Percentiles rank a stretch among this genome's conserved stretches.
Conservation (phyloP, 2,329 filamentous ascomycete genomes). For the Arthrocladium fulminans region DNA sequence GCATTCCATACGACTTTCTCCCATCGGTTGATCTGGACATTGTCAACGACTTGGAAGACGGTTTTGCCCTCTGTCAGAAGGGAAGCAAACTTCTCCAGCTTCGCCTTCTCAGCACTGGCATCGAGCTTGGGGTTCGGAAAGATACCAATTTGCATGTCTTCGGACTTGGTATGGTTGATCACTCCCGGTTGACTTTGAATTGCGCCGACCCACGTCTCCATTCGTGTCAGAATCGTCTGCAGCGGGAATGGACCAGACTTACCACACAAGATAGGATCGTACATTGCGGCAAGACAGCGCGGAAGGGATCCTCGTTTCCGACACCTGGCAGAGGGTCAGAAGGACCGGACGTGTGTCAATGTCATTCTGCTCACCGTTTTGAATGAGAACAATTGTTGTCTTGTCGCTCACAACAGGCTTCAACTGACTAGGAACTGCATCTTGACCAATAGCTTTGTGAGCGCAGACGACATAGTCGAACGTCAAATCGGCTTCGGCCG, state of each 20-base stretch:
- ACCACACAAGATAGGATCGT: constrained; percentile 37
- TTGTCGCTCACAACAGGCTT: constrained; percentile 30
- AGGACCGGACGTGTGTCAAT: too few species aligned
- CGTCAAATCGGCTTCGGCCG: constrained; percentile 26
- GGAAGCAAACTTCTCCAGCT: constrained; percentile 34
- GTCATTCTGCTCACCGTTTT: constrained; percentile 26
- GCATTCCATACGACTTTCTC: constrained; percentile 37
- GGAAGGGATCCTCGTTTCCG: constrained; percentile 34
- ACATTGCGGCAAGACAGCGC: constrained; percentile 25
- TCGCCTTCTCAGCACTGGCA: constrained; percentile 26
- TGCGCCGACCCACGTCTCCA: constrained; percentile 47
- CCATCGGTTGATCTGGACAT: constrained; percentile 33
- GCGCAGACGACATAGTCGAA: constrained; percentile 34
- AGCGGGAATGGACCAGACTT: constrained; percentile 20
- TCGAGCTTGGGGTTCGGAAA: constrained; percentile 35
- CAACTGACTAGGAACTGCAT: constrained; percentile 29
- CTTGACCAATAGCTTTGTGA: constrained; percentile 36
- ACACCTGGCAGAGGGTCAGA: constrained; percentile 16
- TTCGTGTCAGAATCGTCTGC: not conserved
- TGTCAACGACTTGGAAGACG: constrained; percentile 26
- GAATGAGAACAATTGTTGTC: constrained; percentile 33
- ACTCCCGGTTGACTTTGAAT: constrained; percentile 42
- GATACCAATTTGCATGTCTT: constrained; percentile 48
- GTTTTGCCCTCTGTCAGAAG: constrained; percentile 38
- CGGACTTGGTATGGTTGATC: constrained; percentile 43